These are phyloP conservation scores for Mycena sp. DNA, from an alignment of 1,284 basidiomycete genomes.

Conservation along the genomic window DNA sequence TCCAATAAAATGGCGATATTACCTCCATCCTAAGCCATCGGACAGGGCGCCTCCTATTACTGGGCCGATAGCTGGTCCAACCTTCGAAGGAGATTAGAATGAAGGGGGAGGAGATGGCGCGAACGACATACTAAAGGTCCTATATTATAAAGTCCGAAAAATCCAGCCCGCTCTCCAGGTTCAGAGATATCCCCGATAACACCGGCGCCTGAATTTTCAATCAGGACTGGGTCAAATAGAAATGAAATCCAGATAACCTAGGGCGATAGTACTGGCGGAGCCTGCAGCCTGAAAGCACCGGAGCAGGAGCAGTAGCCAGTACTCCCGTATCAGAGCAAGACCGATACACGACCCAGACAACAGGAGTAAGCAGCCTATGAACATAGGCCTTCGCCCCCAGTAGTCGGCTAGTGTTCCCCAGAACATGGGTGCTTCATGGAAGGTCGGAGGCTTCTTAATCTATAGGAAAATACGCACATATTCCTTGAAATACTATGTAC, in stretches of 20 bases:
- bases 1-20: not conserved
- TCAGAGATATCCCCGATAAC: conserved; percentile 66
- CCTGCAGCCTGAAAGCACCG: conserved; percentile 70
- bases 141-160: conserved; percentile 58
- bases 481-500: conserved; percentile 81
- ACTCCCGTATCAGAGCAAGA: conserved; percentile 67
- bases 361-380: conserved; percentile 62
- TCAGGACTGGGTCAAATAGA: too few relatives aligned
- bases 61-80: conserved; percentile 62
- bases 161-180: conserved; percentile 60
- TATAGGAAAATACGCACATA: conserved; percentile 56
- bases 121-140: conserved; percentile 55
- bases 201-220: conserved; percentile 54
- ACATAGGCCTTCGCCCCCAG: conserved; percentile 65
- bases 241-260: conserved; percentile 54
- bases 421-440: conserved; percentile 70
- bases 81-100: conserved; percentile 36
- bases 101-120: too few relatives aligned
- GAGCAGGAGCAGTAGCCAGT: conserved; percentile 69
- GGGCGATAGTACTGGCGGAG: conserved; percentile 66
- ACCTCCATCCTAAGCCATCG: conserved; percentile 74
- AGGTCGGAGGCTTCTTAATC: too few relatives aligned
- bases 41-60: conserved; percentile 69
- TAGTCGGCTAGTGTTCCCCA: conserved; percentile 71
- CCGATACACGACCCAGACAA: conserved; percentile 63